Evolutionary conservation across 2,329 filamentous ascomycete species (phyloP), one percentile per base, ranked within the genome.

Genomic region (Apiospora phragmitis): DNA sequence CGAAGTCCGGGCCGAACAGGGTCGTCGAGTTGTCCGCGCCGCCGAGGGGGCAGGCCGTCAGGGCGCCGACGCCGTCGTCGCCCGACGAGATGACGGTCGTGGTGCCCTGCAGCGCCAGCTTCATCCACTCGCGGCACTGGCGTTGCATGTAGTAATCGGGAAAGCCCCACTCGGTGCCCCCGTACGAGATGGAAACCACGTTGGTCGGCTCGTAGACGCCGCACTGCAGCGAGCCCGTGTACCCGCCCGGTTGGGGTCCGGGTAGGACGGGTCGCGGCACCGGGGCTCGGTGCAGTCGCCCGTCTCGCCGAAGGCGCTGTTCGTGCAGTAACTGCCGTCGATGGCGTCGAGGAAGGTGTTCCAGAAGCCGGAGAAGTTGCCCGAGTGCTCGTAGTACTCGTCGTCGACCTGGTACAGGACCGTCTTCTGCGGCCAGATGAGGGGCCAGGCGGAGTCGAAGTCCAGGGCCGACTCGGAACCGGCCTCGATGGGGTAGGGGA

Each of bases 181-280:
- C 86, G 74, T 89, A 88, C 3, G 84, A 86, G 71, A 89, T 85
- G 32, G 83, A 85, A 70, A 88, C 84, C 8, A 89, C 87, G 72
- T 89, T 88, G 12, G 88, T 87, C 2, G 87, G 85, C 74, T 84
- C 81, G 79, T 78, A 80, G 16, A 75, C 75, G 55, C 79, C 80
- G 73, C 78, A 82, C 73, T 78, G 76, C 26, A 81, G 77, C 55
- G 77, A 71, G 26, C 85, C 85, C 71, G 85, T 73, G 67, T 84
- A 89, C 32, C 86, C 86, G 41, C 81, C 84, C 0, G 76, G 12
- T 77, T 74, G 0, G 80, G 78, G 72, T 88, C 82, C 0, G 86
- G 87, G 73, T 89, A 88, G 3, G 45, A 14, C 2, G 76, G 75
- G 35, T 77, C 76, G 59, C 38, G 42, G 65, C 74, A 77, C 29